phyloP scores from a whole-genome alignment of 768 basidiomycete genomes.

The Russula vinacea region DNA sequence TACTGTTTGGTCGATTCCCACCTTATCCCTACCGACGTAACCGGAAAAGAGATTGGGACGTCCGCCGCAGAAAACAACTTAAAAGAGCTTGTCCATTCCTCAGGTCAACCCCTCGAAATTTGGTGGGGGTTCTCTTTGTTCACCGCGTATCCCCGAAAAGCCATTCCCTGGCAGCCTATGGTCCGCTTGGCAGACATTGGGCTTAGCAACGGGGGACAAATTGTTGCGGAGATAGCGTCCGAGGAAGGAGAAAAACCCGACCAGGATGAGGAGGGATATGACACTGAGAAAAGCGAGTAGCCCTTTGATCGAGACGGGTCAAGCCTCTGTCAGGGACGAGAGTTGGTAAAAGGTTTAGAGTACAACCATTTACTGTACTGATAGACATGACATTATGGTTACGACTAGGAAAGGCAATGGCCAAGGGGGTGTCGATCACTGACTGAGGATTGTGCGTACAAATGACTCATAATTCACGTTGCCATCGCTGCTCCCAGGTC shows the following conservation, averaged over 20 bases:
- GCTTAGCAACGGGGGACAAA: slow-evolving; percentile 33
- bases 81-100: slow-evolving; percentile 38
- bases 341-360: neutral
- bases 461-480: slow-evolving; percentile 98
- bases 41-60: slow-evolving; percentile 40
- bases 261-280: slow-evolving; percentile 27
- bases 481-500: slow-evolving; percentile 63
- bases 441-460: slow-evolving; percentile 88
- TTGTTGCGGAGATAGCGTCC: slow-evolving; percentile 34
- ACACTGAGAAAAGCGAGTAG: slow-evolving; percentile 29
- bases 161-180: slow-evolving; percentile 49
- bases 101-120: slow-evolving; percentile 35
- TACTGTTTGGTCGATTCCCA: slow-evolving; percentile 73
- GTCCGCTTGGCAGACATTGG: slow-evolving; percentile 27
- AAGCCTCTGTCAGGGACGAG: neutral
- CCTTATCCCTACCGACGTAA: slow-evolving; percentile 47
- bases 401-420: neutral
- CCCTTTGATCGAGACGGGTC: neutral
- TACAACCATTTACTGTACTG: slow-evolving; percentile 10
- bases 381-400: slow-evolving; percentile 15
- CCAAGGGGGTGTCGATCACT: slow-evolving; percentile 44
- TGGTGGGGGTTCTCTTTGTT: slow-evolving; percentile 77
- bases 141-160: slow-evolving; percentile 65
- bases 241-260: slow-evolving; percentile 6
- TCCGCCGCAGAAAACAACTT: slow-evolving; percentile 36